A percentile compares a stretch with the other conserved stretches of the same genome.
phyloP scores from a whole-genome alignment of 768 basidiomycete species.

The Agaricus subrufescens region DNA sequence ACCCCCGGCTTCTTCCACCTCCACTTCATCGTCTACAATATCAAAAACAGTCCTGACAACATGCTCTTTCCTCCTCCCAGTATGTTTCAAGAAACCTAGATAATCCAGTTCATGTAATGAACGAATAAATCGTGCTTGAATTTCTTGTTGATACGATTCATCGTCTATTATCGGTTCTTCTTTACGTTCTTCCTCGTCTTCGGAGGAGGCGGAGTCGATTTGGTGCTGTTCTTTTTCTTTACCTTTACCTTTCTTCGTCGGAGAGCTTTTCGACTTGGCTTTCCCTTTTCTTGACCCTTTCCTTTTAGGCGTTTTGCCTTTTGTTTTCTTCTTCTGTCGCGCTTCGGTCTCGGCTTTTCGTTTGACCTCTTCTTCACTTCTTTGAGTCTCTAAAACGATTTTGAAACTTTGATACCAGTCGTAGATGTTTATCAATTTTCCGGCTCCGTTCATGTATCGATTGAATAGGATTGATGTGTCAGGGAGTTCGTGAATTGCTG shows the following conservation, averaged over 20 bases:
- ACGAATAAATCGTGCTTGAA: constrained; percentile 76
- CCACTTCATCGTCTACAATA: constrained; percentile 16
- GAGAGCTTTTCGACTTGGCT: neutral
- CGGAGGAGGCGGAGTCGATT: constrained; percentile 9
- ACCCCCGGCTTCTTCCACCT: neutral
- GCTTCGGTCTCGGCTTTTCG: neutral
- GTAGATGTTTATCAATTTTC: constrained; percentile 76
- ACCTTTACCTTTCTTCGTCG: constrained; percentile 15
- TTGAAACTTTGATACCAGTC: constrained; percentile 86
- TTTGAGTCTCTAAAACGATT: constrained; percentile 58
- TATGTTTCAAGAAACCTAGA: constrained; percentile 77
- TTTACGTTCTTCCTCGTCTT: constrained; percentile 24
- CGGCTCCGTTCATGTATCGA: constrained; percentile 71
- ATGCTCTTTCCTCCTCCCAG: constrained; percentile 74
- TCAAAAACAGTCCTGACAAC: constrained; percentile 68
- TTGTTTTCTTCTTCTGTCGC: neutral
- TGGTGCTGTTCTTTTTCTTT: constrained; percentile 22
- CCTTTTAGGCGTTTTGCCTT: neutral
- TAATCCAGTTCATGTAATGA: constrained; percentile 81
- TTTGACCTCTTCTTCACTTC: constrained; percentile 12
- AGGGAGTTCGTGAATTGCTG: constrained; percentile 49
- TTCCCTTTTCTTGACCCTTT: neutral
- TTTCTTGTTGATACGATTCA: constrained; percentile 56
- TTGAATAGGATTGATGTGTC: constrained; percentile 75
- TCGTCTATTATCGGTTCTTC: constrained; percentile 23